Conservation (phyloP, 208 protist species). For the Wallacemonas sp. region DNA sequence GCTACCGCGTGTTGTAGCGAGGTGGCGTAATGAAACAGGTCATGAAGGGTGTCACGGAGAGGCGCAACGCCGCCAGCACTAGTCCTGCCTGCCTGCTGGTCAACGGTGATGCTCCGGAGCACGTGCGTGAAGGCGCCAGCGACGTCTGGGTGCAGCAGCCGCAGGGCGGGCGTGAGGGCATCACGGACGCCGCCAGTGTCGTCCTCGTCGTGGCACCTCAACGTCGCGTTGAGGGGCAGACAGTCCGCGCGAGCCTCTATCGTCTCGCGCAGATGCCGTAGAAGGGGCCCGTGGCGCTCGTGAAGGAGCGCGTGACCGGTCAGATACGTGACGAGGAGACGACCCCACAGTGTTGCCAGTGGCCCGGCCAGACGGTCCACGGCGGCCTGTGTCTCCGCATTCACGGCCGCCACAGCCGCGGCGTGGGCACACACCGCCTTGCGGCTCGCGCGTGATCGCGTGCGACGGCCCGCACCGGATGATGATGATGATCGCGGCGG, state of each 20-base stretch:
- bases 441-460: too few relatives aligned
- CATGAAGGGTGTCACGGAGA: neutral
- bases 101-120: neutral
- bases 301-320: neutral
- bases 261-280: neutral
- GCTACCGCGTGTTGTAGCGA: neutral
- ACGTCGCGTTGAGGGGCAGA: neutral
- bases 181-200: neutral
- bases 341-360: neutral
- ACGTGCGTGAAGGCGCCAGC: neutral
- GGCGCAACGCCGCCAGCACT: neutral
- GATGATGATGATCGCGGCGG: too few relatives aligned
- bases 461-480: too few relatives aligned
- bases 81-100: neutral
- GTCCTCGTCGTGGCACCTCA: neutral
- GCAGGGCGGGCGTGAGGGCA: neutral
- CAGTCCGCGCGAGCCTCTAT: conserved; percentile 2
- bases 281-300: neutral
- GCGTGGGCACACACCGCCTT: neutral
- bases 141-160: neutral
- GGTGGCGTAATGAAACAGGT: neutral
- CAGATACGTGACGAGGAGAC: neutral
- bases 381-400: neutral
- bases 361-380: neutral
- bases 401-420: neutral